Evolutionary conservation across 1,139 yeast species (phyloP).

Genomic region (Meyerozyma guilliermondii): DNA sequence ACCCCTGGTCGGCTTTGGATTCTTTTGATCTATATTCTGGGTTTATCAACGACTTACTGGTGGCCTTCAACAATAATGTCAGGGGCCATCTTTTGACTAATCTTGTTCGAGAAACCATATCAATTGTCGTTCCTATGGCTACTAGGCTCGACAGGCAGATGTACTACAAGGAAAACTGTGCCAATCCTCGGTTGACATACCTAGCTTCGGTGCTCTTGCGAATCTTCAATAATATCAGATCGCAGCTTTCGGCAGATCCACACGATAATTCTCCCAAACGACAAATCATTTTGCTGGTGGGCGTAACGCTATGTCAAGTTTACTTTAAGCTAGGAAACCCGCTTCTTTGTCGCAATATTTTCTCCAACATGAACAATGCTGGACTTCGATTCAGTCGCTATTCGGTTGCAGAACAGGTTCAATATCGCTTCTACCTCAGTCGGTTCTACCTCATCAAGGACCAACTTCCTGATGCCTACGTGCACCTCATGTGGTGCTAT

Average conservation of each 20-base stretch:
- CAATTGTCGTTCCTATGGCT: conserved; percentile 45
- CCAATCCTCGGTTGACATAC: conserved; percentile 46
- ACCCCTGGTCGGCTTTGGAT: conserved; percentile 52
- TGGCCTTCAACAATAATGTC: conserved; percentile 52
- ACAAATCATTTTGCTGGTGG: conserved; percentile 49
- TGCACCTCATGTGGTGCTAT: conserved; percentile 63
- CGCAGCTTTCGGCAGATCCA: conserved; percentile 45
- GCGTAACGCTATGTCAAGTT: conserved; percentile 53
- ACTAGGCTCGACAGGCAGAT: conserved; percentile 44
- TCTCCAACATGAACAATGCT: conserved; percentile 67
- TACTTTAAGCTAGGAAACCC: conserved; percentile 64
- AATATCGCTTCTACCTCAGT: conserved; percentile 65
- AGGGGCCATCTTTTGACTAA: conserved; percentile 47
- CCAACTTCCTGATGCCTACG: conserved; percentile 50
- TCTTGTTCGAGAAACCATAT: conserved; percentile 38
- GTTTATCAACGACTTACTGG: conserved; percentile 49
- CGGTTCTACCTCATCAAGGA: conserved; percentile 59
- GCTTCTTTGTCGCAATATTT: conserved; percentile 66
- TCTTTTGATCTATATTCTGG: conserved; percentile 58
- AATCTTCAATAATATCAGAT: conserved; percentile 59
- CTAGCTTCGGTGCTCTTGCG: conserved; percentile 55
- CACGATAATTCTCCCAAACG: conserved; percentile 36
- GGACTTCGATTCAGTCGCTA: conserved; percentile 41
- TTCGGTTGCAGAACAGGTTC: conserved; percentile 50
- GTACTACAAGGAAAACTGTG: conserved; percentile 34